Percentiles rank a stretch among this genome's conserved stretches.
Evolutionary conservation across 495 filamentous ascomycete genomes (phyloP).

Genomic region (Aspergillus mulundensis): DNA sequence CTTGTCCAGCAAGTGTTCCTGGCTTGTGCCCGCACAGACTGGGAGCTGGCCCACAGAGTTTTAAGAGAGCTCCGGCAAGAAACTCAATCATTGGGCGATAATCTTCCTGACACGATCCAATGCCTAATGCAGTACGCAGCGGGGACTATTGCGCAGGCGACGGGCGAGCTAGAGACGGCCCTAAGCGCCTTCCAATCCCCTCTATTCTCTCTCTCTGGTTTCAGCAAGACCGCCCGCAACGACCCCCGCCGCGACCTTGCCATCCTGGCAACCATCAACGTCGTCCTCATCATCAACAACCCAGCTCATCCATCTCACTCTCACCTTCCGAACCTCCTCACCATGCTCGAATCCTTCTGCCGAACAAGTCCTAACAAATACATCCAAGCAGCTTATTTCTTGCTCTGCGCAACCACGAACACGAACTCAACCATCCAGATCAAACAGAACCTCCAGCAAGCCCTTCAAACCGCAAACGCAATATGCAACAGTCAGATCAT

Average conservation of each 20-base stretch:
- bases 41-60: conserved; percentile 48
- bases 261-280: conserved; percentile 76
- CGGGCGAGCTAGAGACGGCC: conserved; percentile 63
- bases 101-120: conserved; percentile 39
- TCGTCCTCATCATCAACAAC: conserved; percentile 74
- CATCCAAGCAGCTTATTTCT: conserved; percentile 70
- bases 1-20: conserved; percentile 58
- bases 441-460: conserved; percentile 71
- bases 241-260: conserved; percentile 66
- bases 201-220: conserved; percentile 49
- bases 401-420: conserved; percentile 67
- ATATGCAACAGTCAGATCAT: conserved; percentile 66
- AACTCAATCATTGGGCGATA: conserved; percentile 30
- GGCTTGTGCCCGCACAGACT: conserved; percentile 58
- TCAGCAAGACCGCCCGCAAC: conserved; percentile 38
- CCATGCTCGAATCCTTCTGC: conserved; percentile 64
- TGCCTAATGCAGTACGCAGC: conserved; percentile 62
- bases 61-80: conserved; percentile 39
- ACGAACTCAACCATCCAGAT: conserved; percentile 62
- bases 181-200: conserved; percentile 60
- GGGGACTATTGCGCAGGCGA: conserved; percentile 75
- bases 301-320: conserved; percentile 48
- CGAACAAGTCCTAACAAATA: conserved; percentile 63
- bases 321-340: conserved; percentile 50
- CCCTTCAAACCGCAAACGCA: conserved; percentile 53